phyloP scores from a whole-genome alignment of 2,329 filamentous ascomycete species.

The Ciborinia camelliae region DNA sequence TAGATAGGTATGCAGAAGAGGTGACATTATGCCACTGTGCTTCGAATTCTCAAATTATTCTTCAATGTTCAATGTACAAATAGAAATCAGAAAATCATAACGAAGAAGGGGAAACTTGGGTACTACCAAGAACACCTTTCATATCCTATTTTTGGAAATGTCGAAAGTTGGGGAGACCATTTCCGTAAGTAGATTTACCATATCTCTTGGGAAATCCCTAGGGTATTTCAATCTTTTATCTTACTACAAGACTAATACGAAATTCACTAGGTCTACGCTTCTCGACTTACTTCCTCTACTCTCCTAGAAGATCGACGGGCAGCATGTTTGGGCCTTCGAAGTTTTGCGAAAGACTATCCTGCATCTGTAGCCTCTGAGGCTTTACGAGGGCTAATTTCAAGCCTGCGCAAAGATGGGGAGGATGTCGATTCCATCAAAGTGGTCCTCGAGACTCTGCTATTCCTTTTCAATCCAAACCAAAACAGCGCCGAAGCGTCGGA shows the following conservation, averaged over 20 bases:
- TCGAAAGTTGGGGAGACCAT: constrained; percentile 21
- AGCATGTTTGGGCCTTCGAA: constrained; percentile 86
- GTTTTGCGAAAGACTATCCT: constrained; percentile 94
- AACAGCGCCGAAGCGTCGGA: constrained; percentile 88
- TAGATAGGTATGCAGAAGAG: background rate
- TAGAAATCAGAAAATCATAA: constrained; percentile 9
- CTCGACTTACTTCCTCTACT: constrained; percentile 81
- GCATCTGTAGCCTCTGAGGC: constrained; percentile 93
- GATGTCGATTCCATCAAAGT: constrained; percentile 97
- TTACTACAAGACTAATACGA: background rate
- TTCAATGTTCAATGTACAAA: constrained; percentile 7
- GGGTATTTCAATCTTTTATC: background rate
- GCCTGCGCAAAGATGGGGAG: constrained; percentile 80
- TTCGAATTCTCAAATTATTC: constrained; percentile 1
- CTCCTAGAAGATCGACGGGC: constrained; percentile 91
- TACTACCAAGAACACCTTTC: constrained; percentile 15
- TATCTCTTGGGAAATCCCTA: background rate
- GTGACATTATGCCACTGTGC: constrained; percentile 9
- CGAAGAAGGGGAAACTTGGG: constrained; percentile 4
- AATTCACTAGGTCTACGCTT: constrained; percentile 43
- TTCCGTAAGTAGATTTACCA: constrained; percentile 1
- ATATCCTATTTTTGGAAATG: constrained; percentile 17
- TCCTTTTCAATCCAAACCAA: constrained; percentile 75
- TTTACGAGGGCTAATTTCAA: constrained; percentile 81
- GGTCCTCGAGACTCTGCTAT: constrained; percentile 88